phyloP scores from a whole-genome alignment of 768 basidiomycete species.

The Leccinum subtestaceum region DNA sequence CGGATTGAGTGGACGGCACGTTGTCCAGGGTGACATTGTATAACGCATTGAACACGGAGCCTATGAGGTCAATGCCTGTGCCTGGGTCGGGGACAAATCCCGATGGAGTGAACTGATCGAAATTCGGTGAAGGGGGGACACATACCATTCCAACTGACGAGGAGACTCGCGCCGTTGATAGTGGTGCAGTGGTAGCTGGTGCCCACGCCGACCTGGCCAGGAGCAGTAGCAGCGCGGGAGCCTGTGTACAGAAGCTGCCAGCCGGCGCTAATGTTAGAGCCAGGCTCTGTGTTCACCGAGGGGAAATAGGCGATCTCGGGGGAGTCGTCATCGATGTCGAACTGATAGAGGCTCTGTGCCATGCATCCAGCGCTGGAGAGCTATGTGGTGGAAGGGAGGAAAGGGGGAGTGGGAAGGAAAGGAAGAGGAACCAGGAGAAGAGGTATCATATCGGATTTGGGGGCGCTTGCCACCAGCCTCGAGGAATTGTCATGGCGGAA shows the following conservation, averaged over 20 bases:
- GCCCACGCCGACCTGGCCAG: slow-evolving; percentile 50
- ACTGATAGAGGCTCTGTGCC: slow-evolving; percentile 28
- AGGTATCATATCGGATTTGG: not conserved
- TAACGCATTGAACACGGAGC: slow-evolving; percentile 43
- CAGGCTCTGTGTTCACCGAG: slow-evolving; percentile 51
- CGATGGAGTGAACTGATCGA: slow-evolving; percentile 3
- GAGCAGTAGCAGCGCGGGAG: slow-evolving; percentile 45
- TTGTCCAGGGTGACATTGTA: slow-evolving; percentile 58
- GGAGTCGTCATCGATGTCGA: slow-evolving; percentile 65
- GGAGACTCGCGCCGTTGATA: slow-evolving; percentile 52
- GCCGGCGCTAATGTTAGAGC: slow-evolving; percentile 49
- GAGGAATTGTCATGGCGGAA: slow-evolving; percentile 29
- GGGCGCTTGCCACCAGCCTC: slow-evolving; percentile 25
- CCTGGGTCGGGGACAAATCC: slow-evolving; percentile 39
- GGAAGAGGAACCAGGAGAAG: not conserved
- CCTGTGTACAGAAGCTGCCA: slow-evolving; percentile 65
- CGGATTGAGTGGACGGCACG: slow-evolving; percentile 21
- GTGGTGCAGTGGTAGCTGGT: slow-evolving; percentile 63
- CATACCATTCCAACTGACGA: slow-evolving; percentile 63
- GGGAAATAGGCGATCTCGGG: slow-evolving; percentile 62
- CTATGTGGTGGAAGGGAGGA: slow-evolving; percentile 3
- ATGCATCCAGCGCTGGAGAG: slow-evolving; percentile 32
- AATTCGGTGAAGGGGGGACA: not conserved
- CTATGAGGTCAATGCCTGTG: slow-evolving; percentile 59
- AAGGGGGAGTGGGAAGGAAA: slow-evolving; percentile 14